phyloP scores from a whole-genome alignment of 345 rosid species.

The Brassica napus region DNA sequence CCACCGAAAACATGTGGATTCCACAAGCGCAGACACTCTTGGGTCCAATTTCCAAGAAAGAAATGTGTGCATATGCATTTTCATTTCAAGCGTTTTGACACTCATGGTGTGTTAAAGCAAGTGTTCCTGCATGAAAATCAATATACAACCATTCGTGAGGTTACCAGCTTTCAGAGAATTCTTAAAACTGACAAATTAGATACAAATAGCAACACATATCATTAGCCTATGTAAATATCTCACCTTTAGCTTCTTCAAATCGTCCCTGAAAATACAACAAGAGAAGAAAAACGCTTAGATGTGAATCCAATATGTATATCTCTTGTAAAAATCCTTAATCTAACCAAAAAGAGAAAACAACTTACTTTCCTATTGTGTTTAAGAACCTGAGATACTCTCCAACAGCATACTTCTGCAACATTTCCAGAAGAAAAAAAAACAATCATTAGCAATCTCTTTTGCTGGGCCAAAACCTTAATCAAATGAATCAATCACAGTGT shows the following conservation, averaged over 20 bases:
- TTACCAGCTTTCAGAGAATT: too few species aligned
- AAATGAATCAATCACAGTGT: not conserved
- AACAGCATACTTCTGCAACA: conserved; percentile 55
- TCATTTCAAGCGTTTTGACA: too few species aligned
- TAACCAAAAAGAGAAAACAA: not conserved
- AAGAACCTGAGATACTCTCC: conserved; percentile 62
- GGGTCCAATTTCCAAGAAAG: too few species aligned
- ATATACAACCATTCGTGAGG: too few species aligned
- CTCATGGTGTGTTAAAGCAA: too few species aligned
- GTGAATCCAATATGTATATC: not conserved
- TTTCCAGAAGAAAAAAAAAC: not conserved
- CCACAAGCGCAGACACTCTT: too few species aligned
- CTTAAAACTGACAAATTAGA: too few species aligned
- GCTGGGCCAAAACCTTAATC: not conserved
- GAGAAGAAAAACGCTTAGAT: not conserved
- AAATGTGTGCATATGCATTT: too few species aligned
- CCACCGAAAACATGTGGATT: too few species aligned
- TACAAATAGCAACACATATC: too few species aligned
- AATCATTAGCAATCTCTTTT: not conserved
- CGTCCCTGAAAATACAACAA: not conserved
- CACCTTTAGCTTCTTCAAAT: not conserved
- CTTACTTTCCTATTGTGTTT: conserved; percentile 71
- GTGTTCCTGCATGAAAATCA: too few species aligned
- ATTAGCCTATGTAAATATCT: not conserved
- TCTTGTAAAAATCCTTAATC: not conserved